These are phyloP conservation scores for Serendipita indica DNA, from an alignment of 768 basidiomycete species.

Conservation along the genomic window DNA sequence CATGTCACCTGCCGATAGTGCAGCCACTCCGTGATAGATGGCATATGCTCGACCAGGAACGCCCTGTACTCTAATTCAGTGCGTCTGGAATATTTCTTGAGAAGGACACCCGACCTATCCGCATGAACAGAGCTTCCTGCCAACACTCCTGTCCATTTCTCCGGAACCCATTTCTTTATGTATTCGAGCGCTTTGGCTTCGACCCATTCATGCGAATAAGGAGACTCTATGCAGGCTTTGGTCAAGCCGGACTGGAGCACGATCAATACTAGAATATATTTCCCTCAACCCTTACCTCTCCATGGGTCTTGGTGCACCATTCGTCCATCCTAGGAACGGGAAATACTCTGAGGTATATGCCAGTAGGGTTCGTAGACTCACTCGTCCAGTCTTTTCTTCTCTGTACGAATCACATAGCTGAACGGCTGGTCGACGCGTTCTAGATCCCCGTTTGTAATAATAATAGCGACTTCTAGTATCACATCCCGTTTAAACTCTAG, in stretches of 20 bases:
- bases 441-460: conserved; percentile 78
- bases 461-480: conserved; percentile 70
- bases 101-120: conserved; percentile 27
- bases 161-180: conserved; percentile 74
- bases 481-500: conserved; percentile 50
- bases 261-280: conserved; percentile 7
- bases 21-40: conserved; percentile 59
- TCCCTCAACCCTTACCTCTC: conserved; percentile 31
- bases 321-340: conserved; percentile 50
- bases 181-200: conserved; percentile 50
- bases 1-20: conserved; percentile 49
- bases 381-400: conserved; percentile 56
- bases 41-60: conserved; percentile 69
- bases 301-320: conserved; percentile 80
- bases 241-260: conserved; percentile 61
- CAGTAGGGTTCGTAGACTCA: conserved; percentile 23
- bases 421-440: conserved; percentile 70
- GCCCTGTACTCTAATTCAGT: conserved; percentile 21
- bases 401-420: conserved; percentile 56
- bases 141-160: conserved; percentile 44
- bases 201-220: conserved; percentile 46
- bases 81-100: background rate
- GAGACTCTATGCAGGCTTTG: conserved; percentile 58
- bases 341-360: background rate
- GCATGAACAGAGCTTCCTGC: conserved; percentile 82